Conservation (phyloP, 768 basidiomycete genomes). For the Atractiella rhizophila region DNA sequence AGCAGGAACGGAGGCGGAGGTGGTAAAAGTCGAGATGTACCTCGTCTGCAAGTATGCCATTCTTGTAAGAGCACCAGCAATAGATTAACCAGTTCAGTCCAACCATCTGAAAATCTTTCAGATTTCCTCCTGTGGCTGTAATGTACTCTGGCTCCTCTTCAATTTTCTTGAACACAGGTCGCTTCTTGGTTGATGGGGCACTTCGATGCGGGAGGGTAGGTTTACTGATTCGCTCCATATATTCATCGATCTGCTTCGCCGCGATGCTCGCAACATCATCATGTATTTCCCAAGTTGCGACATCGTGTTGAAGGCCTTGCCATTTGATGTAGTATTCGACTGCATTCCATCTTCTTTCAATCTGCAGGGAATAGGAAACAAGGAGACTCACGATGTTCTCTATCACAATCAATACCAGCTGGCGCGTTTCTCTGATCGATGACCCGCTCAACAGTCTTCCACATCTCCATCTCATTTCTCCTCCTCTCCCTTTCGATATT, state of each 20-base stretch:
- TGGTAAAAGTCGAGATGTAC: slow-evolving; percentile 11
- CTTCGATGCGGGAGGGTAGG: slow-evolving; percentile 72
- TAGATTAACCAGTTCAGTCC: slow-evolving; percentile 98
- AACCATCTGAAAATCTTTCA: slow-evolving; percentile 96
- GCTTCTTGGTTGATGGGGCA: slow-evolving; percentile 34
- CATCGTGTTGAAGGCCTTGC: slow-evolving; percentile 72
- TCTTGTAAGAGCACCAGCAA: slow-evolving; percentile 77
- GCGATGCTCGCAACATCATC: slow-evolving; percentile 56
- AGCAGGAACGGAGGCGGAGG: not conserved
- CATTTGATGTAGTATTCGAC: slow-evolving; percentile 94
- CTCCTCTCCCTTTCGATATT: slow-evolving; percentile 72
- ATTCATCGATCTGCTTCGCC: slow-evolving; percentile 51
- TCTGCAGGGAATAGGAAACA: not conserved
- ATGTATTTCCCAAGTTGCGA: slow-evolving; percentile 71
- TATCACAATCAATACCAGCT: slow-evolving; percentile 12
- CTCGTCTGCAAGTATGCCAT: slow-evolving; percentile 92
- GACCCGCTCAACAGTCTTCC: slow-evolving; percentile 73
- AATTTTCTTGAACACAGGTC: slow-evolving; percentile 63
- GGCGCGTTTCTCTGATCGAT: slow-evolving; percentile 42
- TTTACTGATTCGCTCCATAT: slow-evolving; percentile 46
- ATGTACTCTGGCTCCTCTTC: slow-evolving; percentile 72
- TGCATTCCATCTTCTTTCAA: slow-evolving; percentile 5
- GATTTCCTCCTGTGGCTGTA: slow-evolving; percentile 42
- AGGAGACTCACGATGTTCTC: slow-evolving; percentile 13
- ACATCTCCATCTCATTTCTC: slow-evolving; percentile 72